phyloP scores from a whole-genome alignment of 129 eudicot species.

The Silybum marianum region DNA sequence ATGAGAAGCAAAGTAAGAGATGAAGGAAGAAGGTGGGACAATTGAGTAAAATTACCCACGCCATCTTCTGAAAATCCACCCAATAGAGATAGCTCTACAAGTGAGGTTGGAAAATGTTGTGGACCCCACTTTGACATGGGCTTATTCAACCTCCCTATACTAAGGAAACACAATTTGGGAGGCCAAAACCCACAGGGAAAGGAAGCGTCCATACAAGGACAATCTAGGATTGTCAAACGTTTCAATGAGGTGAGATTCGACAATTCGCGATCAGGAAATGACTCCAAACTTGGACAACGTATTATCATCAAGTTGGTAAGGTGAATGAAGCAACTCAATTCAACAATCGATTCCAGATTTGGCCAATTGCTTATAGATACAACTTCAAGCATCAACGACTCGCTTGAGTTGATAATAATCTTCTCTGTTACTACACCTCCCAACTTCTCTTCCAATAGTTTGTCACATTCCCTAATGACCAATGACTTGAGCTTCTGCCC shows the following conservation, averaged over 20 bases:
- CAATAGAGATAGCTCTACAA: background rate
- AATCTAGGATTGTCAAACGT: background rate
- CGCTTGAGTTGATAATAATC: background rate
- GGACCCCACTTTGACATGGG: no score
- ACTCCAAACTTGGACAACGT: background rate
- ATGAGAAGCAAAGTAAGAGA: background rate
- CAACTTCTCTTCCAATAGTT: no score
- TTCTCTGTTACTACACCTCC: no score
- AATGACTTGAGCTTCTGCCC: background rate
- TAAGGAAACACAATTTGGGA: no score
- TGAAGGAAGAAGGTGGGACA: slow-evolving; percentile 1
- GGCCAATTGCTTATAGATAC: background rate
- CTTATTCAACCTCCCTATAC: no score
- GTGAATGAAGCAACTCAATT: background rate
- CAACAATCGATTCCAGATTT: background rate
- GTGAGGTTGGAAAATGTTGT: no score
- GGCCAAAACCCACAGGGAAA: background rate
- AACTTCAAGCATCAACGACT: background rate
- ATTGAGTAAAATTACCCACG: background rate
- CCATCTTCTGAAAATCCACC: background rate
- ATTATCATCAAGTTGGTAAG: background rate
- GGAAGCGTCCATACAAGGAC: slow-evolving; percentile 4
- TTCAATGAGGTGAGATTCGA: background rate
- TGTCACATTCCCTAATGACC: no score
- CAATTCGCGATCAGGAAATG: background rate